Conservation (phyloP, 208 protist species). For the Leptomonas seymouri region DNA sequence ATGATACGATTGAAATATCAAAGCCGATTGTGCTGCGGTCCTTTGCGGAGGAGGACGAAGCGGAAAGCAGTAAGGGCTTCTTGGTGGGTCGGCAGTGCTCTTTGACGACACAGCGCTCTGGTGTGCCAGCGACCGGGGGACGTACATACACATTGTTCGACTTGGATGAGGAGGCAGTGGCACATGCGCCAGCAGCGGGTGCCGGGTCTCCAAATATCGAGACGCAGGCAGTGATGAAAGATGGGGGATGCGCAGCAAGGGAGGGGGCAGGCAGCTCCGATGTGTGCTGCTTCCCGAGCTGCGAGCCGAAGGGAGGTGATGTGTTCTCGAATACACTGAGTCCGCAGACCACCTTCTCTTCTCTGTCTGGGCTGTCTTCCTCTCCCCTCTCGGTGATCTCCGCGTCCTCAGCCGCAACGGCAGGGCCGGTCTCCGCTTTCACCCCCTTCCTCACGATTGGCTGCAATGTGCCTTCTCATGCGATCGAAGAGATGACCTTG, state of each 20-base stretch:
- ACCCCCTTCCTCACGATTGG: slow-evolving; percentile 7
- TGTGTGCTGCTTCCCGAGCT: background rate
- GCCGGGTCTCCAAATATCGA: too few species aligned
- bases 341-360: slow-evolving; percentile 13
- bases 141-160: slow-evolving; percentile 11
- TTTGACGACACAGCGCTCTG: background rate
- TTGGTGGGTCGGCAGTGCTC: background rate
- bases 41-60: slow-evolving; percentile 18
- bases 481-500: background rate
- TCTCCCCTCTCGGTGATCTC: background rate
- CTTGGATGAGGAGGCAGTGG: background rate
- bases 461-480: slow-evolving; percentile 1
- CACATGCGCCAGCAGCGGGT: background rate
- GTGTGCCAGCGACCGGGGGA: background rate
- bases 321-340: slow-evolving; percentile 3
- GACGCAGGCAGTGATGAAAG: background rate
- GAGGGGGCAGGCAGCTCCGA: background rate
- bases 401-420: background rate
- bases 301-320: background rate
- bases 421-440: background rate
- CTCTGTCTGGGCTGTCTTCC: background rate
- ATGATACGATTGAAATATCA: slow-evolving; percentile 42
- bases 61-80: background rate
- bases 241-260: background rate
- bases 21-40: slow-evolving; percentile 42